Evolutionary conservation across 2,329 filamentous ascomycete genomes (phyloP).

Genomic region (Tolypocladium album): DNA sequence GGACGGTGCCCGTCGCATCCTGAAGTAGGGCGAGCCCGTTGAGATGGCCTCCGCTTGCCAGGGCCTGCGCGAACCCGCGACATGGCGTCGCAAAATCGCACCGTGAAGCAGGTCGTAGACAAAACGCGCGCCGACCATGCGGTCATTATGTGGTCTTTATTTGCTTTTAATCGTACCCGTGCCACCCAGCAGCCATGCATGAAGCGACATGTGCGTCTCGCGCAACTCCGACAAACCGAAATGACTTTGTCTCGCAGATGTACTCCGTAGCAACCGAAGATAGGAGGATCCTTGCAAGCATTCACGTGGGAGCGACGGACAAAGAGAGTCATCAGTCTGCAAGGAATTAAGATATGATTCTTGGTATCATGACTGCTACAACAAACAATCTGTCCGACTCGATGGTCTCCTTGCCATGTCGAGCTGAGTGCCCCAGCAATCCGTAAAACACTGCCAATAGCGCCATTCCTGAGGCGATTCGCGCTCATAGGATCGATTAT

Average conservation of each 20-base stretch:
- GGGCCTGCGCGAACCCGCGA: background rate
- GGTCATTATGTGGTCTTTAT: background rate
- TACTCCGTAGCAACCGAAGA: background rate
- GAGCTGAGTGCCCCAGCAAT: background rate
- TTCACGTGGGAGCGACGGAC: background rate
- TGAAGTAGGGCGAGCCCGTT: background rate
- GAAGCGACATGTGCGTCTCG: background rate
- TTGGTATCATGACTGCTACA: background rate
- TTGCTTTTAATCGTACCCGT: background rate
- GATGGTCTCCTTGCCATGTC: background rate
- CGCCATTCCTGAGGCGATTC: background rate
- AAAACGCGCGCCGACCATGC: background rate
- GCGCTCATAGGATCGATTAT: background rate
- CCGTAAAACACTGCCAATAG: background rate
- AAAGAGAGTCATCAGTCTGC: background rate
- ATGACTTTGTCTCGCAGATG: constrained; percentile 1
- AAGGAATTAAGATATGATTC: background rate
- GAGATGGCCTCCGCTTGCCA: no score
- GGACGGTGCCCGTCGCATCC: background rate
- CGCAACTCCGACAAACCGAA: background rate
- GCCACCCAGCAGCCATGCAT: background rate
- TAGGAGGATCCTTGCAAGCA: background rate
- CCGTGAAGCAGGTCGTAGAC: background rate
- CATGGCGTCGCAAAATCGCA: background rate
- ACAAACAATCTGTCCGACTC: background rate